Evolutionary conservation across 1,284 basidiomycete species (phyloP).

Genomic region (Puccinia novopanici): DNA sequence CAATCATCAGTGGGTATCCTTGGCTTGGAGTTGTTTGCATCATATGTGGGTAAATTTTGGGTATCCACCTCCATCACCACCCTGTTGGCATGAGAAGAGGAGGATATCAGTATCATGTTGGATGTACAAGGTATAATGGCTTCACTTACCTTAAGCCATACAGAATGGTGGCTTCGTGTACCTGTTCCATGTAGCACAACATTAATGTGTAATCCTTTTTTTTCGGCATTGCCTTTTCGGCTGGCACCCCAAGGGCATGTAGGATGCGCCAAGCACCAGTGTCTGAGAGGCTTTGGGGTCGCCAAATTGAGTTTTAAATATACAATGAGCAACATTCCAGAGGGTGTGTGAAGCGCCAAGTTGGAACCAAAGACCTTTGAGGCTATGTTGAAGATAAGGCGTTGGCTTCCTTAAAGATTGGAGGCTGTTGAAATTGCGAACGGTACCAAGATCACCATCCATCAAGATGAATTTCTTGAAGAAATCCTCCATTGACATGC

Average conservation of each 20-base stretch:
- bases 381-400: neutral
- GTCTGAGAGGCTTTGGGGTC: neutral
- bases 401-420: neutral
- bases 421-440: constrained; percentile 11
- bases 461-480: neutral
- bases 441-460: constrained; percentile 3
- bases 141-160: neutral
- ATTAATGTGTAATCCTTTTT: constrained; percentile 6
- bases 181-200: neutral
- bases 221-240: neutral
- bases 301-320: constrained; percentile 4
- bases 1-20: neutral
- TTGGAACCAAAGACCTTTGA: neutral
- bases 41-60: no score
- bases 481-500: neutral
- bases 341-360: constrained; percentile 28
- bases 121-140: neutral
- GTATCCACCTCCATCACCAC: neutral
- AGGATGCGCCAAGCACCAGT: constrained; percentile 5
- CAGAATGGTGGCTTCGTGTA: neutral
- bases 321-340: constrained; percentile 4
- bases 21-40: neutral
- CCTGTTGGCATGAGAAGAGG: neutral
- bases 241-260: neutral
- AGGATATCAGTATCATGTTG: neutral